Conservation (phyloP, 1,284 basidiomycete genomes). For the Cryptococcus sp. region DNA sequence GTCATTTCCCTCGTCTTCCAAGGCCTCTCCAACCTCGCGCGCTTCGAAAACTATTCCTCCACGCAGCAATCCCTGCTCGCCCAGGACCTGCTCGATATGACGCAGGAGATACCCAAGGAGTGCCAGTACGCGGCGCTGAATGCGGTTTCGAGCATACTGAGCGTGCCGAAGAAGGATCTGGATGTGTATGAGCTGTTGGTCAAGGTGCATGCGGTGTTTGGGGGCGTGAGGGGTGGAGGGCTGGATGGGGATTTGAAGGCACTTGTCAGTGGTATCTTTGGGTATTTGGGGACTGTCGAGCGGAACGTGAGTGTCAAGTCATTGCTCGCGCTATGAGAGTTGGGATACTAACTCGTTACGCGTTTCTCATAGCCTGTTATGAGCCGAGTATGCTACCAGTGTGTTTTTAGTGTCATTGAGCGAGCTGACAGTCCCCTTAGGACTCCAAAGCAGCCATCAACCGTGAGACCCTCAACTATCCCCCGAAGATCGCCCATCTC, state of each 20-base stretch:
- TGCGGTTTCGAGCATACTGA: slow-evolving; percentile 30
- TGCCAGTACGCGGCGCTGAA: slow-evolving; percentile 39
- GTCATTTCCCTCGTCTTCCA: slow-evolving; percentile 36
- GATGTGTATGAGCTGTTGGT: slow-evolving; percentile 37
- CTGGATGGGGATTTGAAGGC: slow-evolving; percentile 35
- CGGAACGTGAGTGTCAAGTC: slow-evolving; percentile 29
- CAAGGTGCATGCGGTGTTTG: slow-evolving; percentile 35
- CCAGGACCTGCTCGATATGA: slow-evolving; percentile 35
- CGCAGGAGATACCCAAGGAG: slow-evolving; percentile 36
- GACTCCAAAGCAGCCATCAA: slow-evolving; percentile 41
- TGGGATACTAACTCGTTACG: neutral
- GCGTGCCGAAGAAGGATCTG: slow-evolving; percentile 28
- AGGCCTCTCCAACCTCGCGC: slow-evolving; percentile 38
- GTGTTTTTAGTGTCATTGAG: neutral
- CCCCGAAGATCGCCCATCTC: slow-evolving; percentile 17
- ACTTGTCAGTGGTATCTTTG: slow-evolving; percentile 35
- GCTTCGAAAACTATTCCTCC: slow-evolving; percentile 31
- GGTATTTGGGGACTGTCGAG: slow-evolving; percentile 39
- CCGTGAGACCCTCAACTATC: slow-evolving; percentile 30
- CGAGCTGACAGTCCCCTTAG: slow-evolving; percentile 7
- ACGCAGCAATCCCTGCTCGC: slow-evolving; percentile 30
- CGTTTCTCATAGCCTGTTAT: slow-evolving; percentile 28
- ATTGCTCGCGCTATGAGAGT: neutral
- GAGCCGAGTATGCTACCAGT: slow-evolving; percentile 25
- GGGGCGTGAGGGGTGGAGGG: slow-evolving; percentile 9